Percentiles rank a stretch among this genome's conserved stretches.
phyloP scores from a whole-genome alignment of 345 rosid species.

The Linum tenue region DNA sequence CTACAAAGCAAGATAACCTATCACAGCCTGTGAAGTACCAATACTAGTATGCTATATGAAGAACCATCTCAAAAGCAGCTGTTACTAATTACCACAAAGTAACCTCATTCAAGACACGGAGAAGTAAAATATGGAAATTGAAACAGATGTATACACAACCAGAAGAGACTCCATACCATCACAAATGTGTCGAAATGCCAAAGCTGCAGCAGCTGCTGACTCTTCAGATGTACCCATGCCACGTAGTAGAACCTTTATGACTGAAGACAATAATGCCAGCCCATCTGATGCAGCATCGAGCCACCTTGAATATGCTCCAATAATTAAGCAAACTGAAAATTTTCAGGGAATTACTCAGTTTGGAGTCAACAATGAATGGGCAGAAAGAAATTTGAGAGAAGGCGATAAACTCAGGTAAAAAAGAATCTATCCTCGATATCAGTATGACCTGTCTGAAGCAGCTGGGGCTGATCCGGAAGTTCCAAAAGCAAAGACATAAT shows the following conservation, averaged over 20 bases:
- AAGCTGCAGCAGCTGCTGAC: slow-evolving; percentile 96
- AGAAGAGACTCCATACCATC: slow-evolving; percentile 42
- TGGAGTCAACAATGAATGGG: neutral
- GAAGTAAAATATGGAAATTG: too few species aligned
- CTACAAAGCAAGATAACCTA: too few species aligned
- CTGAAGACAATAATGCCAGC: slow-evolving; percentile 60
- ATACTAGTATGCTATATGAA: too few species aligned
- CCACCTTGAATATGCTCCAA: slow-evolving; percentile 99
- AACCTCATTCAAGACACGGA: too few species aligned
- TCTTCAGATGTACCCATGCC: slow-evolving; percentile 96
- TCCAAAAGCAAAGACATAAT: slow-evolving; percentile 77
- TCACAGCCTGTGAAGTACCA: too few species aligned
- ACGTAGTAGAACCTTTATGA: slow-evolving; percentile 60
- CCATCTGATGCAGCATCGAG: slow-evolving; percentile 71
- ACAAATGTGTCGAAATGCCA: slow-evolving; percentile 90
- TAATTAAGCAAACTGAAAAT: slow-evolving; percentile 81
- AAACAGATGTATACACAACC: neutral
- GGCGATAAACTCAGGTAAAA: neutral
- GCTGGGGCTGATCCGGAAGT: slow-evolving; percentile 83
- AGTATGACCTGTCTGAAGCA: slow-evolving; percentile 78
- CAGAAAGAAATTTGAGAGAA: neutral
- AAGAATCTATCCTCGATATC: neutral
- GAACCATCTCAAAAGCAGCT: neutral
- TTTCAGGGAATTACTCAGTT: slow-evolving; percentile 9
- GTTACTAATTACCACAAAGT: neutral